Evolutionary conservation across 1,284 basidiomycete genomes (phyloP).

Genomic region (Cutaneotrichosporon cavernicola): DNA sequence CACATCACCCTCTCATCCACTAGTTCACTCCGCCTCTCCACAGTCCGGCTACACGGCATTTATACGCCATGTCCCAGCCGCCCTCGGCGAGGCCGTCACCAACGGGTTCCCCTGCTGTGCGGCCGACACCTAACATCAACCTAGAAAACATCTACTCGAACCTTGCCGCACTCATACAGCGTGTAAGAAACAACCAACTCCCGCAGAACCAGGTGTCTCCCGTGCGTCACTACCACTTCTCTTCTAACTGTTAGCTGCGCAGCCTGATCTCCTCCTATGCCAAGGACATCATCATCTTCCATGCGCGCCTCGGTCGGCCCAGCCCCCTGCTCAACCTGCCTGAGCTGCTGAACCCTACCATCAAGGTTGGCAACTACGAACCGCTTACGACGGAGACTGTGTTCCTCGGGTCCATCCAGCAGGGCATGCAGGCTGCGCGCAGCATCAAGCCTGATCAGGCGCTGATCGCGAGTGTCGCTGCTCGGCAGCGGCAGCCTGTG

Average conservation of each 20-base stretch:
- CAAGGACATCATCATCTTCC: conserved; percentile 29
- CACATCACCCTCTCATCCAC: background rate
- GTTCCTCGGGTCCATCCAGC: conserved; percentile 20
- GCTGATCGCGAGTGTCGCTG: conserved; percentile 17
- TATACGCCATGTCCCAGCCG: conserved; percentile 9
- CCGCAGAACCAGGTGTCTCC: conserved; percentile 22
- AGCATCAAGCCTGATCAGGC: conserved; percentile 19
- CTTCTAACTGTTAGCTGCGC: conserved; percentile 21
- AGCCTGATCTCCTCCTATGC: conserved; percentile 26
- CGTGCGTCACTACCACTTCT: background rate
- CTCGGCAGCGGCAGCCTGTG: conserved; percentile 12
- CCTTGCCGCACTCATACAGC: conserved; percentile 24
- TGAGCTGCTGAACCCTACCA: conserved; percentile 28
- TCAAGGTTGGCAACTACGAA: conserved; percentile 21
- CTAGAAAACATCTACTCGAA: conserved; percentile 28
- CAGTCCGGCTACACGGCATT: background rate
- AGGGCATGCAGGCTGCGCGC: conserved; percentile 20
- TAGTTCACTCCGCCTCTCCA: background rate
- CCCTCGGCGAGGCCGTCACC: conserved; percentile 21
- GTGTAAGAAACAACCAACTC: conserved; percentile 25
- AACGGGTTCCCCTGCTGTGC: conserved; percentile 22
- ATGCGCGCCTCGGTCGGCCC: conserved; percentile 24
- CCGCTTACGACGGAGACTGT: conserved; percentile 22
- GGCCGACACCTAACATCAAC: conserved; percentile 18
- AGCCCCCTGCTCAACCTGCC: conserved; percentile 29